phyloP scores from a whole-genome alignment of 805 yeast species.

The Candida tibetensis region DNA sequence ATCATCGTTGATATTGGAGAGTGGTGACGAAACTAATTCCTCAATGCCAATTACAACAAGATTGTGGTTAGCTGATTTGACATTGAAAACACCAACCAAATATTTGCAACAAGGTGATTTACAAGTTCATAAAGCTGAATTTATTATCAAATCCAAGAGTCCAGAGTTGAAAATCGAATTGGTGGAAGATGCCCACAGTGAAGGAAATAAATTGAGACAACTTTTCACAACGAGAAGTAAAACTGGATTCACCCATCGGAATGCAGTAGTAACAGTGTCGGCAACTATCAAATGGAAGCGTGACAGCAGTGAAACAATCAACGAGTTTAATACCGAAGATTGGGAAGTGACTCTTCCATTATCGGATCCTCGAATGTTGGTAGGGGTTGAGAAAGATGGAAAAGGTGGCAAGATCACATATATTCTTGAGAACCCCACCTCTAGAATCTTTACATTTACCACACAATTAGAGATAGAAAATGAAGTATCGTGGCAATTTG shows the following conservation, averaged over 20 bases:
- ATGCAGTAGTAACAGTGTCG: constrained; percentile 23
- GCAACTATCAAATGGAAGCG: constrained; percentile 35
- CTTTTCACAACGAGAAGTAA: constrained; percentile 35
- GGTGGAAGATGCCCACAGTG: constrained; percentile 5
- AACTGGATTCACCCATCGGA: constrained; percentile 39
- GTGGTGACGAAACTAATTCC: constrained; percentile 10
- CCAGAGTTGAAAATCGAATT: constrained; percentile 24
- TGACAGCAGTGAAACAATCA: constrained; percentile 14
- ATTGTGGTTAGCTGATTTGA: constrained; percentile 23
- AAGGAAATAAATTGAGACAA: constrained; percentile 9
- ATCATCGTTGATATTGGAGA: constrained; percentile 31
- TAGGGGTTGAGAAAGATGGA: constrained; percentile 27
- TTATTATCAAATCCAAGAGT: constrained; percentile 24
- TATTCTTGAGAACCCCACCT: constrained; percentile 72
- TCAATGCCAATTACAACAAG: constrained; percentile 32
- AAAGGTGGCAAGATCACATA: constrained; percentile 35
- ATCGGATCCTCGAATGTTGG: constrained; percentile 66
- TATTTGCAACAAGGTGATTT: constrained; percentile 6
- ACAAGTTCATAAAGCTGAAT: constrained; percentile 14
- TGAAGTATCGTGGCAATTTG: constrained; percentile 23
- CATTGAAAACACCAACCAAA: constrained; percentile 1
- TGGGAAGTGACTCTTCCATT: constrained; percentile 59
- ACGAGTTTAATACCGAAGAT: constrained; percentile 32
- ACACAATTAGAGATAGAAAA: constrained; percentile 38
- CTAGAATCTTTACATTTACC: constrained; percentile 62